Base-by-base conservation (phyloP, 345 rosid species). In the Gossypium longicalyx region DNA sequence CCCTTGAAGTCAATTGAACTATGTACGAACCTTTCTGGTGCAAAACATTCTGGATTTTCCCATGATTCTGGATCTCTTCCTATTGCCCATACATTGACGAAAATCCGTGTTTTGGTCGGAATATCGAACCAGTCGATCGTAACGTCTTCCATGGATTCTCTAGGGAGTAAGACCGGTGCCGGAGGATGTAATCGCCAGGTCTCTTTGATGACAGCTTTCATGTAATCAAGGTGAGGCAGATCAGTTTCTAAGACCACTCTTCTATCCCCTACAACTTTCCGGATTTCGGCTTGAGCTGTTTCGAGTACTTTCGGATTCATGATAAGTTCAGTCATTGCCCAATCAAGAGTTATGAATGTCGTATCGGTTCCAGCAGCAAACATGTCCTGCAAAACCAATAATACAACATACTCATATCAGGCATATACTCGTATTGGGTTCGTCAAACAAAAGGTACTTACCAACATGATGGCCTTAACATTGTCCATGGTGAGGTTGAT, bases 381-480 rank as follows among this genome's bases (percentile, higher is more conserved):
- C 75, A 79, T 80, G 74, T 87, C 90, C 88, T 83, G 70, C 38
- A 59, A 11, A 11, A 47, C 13, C 64, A 59, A 59, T 59, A 4
- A 38, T 11, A 59, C 41, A 9, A 56, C 5, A 9, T 9, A 20
- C 7, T 13, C 52, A 48, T 12, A 20, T 56, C 22, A 56, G 60
- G 22, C 60, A 20, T 56, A 19, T 8, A 9, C 60, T 56, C 60
- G 22, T 56, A 34, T 34, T 34, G 41, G 12, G 17, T 44, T 19
- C 15, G 4, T 11, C 19, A 65, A 44, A n/a, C 8, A 3, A 11
- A 20, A 11, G 12, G 53, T 41, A 72, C 86, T 53, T 2, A 86
- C 89, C 87, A 84, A 70, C 74, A 86, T 74, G 75, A 86, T 67
- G 66, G 86, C 87, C 74, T 86, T 84, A 17, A 86, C 77, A 54